Evolutionary conservation across 805 yeast species (phyloP).

Genomic region (Zygosaccharomyces lentus): DNA sequence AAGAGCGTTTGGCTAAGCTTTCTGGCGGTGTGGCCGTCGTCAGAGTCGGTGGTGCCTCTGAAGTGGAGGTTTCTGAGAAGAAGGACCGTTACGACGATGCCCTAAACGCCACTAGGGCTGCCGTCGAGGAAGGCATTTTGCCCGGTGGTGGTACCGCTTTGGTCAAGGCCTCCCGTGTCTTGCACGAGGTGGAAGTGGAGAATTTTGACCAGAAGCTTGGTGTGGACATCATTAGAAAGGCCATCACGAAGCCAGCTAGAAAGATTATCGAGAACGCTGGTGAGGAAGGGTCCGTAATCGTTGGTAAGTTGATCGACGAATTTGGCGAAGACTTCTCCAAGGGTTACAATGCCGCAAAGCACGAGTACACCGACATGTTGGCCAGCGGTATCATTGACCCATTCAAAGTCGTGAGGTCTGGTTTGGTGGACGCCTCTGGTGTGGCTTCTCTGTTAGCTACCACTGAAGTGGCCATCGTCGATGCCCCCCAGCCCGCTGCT

Average conservation of each 20-base stretch:
- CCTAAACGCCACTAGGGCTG: constrained; percentile 96
- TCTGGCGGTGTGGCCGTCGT: constrained; percentile 98
- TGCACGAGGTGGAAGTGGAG: constrained; percentile 65
- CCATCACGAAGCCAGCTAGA: constrained; percentile 92
- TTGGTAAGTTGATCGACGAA: constrained; percentile 67
- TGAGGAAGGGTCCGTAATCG: constrained; percentile 94
- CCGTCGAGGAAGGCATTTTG: constrained; percentile 95
- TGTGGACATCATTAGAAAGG: constrained; percentile 86
- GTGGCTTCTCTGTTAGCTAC: constrained; percentile 96
- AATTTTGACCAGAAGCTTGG: constrained; percentile 97
- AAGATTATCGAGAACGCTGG: constrained; percentile 96
- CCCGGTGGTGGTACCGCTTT: constrained; percentile 99
- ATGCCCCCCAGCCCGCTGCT: constrained; percentile 78
- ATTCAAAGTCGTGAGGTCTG: constrained; percentile 94
- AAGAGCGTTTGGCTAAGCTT: constrained; percentile 94
- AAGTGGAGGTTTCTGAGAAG: constrained; percentile 98
- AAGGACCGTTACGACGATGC: constrained; percentile 99
- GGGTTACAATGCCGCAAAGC: constrained; percentile 91
- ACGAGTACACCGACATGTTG: constrained; percentile 93
- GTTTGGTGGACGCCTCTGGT: constrained; percentile 94
- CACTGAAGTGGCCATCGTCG: constrained; percentile 97
- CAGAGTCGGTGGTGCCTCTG: constrained; percentile 95
- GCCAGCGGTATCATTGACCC: constrained; percentile 98
- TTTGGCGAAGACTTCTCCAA: constrained; percentile 68
- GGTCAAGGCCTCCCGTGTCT: constrained; percentile 78